Conservation (phyloP, 2,329 filamentous ascomycete genomes). For the Cordyceps tenuipes region DNA sequence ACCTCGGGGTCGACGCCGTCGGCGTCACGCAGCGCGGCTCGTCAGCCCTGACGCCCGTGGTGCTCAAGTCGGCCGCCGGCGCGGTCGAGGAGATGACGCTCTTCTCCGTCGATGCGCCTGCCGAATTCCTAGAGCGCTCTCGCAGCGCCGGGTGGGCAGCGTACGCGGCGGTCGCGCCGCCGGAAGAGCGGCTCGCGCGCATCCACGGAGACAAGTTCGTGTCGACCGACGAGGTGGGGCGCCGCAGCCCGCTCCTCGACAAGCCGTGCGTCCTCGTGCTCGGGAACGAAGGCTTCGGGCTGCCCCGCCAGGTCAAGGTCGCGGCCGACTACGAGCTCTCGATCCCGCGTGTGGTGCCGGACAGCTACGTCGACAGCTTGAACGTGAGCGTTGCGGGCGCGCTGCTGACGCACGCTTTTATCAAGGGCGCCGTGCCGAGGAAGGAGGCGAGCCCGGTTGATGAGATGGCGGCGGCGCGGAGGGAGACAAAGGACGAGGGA, state of each 20-base stretch:
- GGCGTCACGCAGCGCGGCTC: slow-evolving; percentile 66
- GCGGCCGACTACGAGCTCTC: slow-evolving; percentile 58
- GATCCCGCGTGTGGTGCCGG: slow-evolving; percentile 50
- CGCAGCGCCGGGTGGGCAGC: slow-evolving; percentile 69
- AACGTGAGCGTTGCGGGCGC: slow-evolving; percentile 88
- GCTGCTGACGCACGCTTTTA: slow-evolving; percentile 63
- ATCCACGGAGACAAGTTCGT: slow-evolving; percentile 35
- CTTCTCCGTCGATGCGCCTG: slow-evolving; percentile 59
- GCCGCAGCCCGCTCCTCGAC: slow-evolving; percentile 42
- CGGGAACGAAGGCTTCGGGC: slow-evolving; percentile 71
- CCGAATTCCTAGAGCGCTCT: slow-evolving; percentile 61
- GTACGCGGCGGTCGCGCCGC: slow-evolving; percentile 62
- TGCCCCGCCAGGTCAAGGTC: slow-evolving; percentile 55
- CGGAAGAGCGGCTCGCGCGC: slow-evolving; percentile 24
- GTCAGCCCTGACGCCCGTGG: slow-evolving; percentile 65
- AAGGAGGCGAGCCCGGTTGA: not conserved
- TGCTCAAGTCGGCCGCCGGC: slow-evolving; percentile 81
- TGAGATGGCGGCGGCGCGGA: not conserved
- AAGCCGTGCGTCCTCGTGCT: slow-evolving; percentile 72
- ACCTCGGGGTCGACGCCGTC: slow-evolving; percentile 81
- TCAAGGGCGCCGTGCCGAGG: slow-evolving; percentile 31
- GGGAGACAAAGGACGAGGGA: not conserved
- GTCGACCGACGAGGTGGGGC: slow-evolving; percentile 41
- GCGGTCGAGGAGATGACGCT: slow-evolving; percentile 74
- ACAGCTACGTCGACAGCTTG: slow-evolving; percentile 69